Percentiles rank a stretch among this genome's conserved stretches.
Evolutionary conservation across 2,329 filamentous ascomycete genomes (phyloP).

Genomic region (Aspergillus sojae): DNA sequence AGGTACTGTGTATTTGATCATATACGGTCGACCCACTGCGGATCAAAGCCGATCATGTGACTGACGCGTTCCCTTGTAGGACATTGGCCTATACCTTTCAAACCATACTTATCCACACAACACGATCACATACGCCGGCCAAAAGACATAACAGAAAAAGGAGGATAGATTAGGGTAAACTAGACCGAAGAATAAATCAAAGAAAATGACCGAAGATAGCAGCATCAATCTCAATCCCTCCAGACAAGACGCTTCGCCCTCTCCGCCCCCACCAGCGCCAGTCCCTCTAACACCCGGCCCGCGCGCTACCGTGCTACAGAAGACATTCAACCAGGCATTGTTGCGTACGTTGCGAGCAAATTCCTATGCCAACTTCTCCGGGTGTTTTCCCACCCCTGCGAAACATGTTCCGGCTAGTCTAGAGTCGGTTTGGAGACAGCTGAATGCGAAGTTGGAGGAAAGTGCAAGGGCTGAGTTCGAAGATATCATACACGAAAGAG

Average conservation of each 20-base stretch:
- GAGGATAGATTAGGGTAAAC: background rate
- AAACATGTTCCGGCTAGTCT: conserved; percentile 59
- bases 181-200: background rate
- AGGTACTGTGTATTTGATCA: too few species aligned
- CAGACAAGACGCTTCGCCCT: conserved; percentile 44
- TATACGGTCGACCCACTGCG: background rate
- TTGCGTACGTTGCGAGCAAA: conserved; percentile 63
- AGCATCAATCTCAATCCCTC: conserved; percentile 14
- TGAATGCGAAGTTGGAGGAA: conserved; percentile 61
- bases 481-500: conserved; percentile 58
- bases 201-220: conserved; percentile 24
- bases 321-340: conserved; percentile 63
- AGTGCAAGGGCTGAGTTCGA: conserved; percentile 63
- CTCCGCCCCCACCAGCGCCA: conserved; percentile 57
- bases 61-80: background rate
- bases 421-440: conserved; percentile 60
- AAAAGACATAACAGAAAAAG: background rate
- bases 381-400: conserved; percentile 66
- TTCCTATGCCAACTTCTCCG: conserved; percentile 62
- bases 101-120: background rate
- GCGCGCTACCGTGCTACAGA: conserved; percentile 62
- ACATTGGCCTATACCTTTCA: background rate
- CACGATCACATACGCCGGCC: background rate
- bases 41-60: conserved; percentile 22
- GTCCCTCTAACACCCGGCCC: conserved; percentile 59